These are phyloP conservation scores for Tetracentron sinense DNA, from an alignment of 164 flowering plant genomes.

Conservation along the genomic window DNA sequence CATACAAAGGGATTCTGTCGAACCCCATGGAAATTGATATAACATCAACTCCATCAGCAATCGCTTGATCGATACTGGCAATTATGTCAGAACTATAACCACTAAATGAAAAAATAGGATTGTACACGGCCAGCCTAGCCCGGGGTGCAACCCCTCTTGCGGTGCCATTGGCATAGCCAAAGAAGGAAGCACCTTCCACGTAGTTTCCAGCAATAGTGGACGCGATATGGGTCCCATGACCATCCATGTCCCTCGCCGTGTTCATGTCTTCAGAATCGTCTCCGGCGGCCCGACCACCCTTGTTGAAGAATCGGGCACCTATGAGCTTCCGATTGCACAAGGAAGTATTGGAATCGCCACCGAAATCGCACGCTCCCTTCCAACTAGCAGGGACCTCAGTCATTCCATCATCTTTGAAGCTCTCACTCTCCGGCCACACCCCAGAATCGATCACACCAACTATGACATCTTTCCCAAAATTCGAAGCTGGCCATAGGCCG, in stretches of 20 bases:
- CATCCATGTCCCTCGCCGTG: too few relatives aligned
- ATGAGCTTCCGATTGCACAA: conserved; percentile 62
- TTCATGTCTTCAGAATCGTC: too few relatives aligned
- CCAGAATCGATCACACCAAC: conserved; percentile 63
- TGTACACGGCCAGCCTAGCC: conserved; percentile 71
- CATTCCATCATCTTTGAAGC: too few relatives aligned
- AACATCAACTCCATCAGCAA: too few relatives aligned
- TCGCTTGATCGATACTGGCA: too few relatives aligned
- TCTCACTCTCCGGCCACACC: conserved; percentile 50
- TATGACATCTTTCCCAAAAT: too few relatives aligned
- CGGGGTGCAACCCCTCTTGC: conserved; percentile 57
- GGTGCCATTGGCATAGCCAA: too few relatives aligned
- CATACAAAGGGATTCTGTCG: conserved; percentile 26
- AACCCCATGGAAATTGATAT: conserved; percentile 42
- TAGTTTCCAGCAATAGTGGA: conserved; percentile 24
- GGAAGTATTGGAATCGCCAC: conserved; percentile 9
- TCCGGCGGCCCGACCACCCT: conserved; percentile 31
- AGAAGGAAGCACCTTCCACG: conserved; percentile 14
- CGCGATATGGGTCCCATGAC: too few relatives aligned
- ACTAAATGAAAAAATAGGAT: conserved; percentile 33
- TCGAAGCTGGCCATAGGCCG: too few relatives aligned
- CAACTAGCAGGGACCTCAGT: too few relatives aligned
- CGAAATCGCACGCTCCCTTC: too few relatives aligned
- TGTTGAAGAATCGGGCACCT: conserved; percentile 58
- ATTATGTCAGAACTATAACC: too few relatives aligned